phyloP scores from a whole-genome alignment of 768 basidiomycete species.

The Cystofilobasidium ferigula region DNA sequence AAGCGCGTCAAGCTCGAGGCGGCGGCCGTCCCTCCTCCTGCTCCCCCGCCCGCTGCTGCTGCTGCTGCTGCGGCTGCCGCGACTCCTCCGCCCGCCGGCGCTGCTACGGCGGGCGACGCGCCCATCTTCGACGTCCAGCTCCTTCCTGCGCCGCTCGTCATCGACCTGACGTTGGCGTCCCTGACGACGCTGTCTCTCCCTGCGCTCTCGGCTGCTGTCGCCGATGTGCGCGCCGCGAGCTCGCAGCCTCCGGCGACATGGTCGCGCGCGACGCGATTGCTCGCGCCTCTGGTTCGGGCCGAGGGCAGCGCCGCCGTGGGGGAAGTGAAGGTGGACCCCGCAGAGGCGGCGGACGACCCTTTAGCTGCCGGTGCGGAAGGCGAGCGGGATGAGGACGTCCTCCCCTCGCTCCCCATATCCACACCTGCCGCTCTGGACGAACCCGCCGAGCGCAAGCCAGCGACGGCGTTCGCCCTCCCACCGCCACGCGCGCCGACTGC shows the following conservation, averaged over 20 bases:
- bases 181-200: neutral
- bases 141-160: constrained; percentile 12
- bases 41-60: neutral
- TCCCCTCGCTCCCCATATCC: constrained; percentile 10
- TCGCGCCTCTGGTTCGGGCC: neutral
- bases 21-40: neutral
- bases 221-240: neutral
- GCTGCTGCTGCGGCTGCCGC: neutral
- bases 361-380: constrained; percentile 8
- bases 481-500: neutral
- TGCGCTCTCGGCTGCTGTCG: neutral
- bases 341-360: constrained; percentile 48
- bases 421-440: neutral
- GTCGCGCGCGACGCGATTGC: neutral
- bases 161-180: constrained; percentile 17
- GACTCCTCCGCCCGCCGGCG: neutral
- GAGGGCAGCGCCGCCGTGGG: constrained; percentile 1
- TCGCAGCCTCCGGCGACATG: neutral
- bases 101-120: neutral
- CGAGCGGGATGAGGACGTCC: constrained; percentile 22
- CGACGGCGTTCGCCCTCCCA: constrained; percentile 15
- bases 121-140: constrained; percentile 12
- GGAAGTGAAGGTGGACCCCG: constrained; percentile 31
- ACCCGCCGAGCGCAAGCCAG: constrained; percentile 1
- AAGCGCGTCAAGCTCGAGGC: constrained; percentile 24